Conservation (phyloP, 495 filamentous ascomycete species). For the Aspergillus bertholletiae region DNA sequence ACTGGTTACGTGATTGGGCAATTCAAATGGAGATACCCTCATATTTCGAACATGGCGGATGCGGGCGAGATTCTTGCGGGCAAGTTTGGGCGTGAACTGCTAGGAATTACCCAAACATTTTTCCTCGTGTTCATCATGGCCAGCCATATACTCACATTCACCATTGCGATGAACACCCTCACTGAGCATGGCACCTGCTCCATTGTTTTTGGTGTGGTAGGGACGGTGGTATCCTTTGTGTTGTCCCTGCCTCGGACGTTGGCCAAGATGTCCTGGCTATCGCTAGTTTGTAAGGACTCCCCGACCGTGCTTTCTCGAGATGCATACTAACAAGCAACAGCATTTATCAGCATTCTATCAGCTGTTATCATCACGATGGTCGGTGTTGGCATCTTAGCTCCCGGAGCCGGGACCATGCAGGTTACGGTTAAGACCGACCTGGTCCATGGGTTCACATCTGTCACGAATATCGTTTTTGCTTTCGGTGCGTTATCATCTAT, state of each 20-base stretch:
- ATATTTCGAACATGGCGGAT: conserved; percentile 70
- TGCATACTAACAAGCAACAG: conserved; percentile 5
- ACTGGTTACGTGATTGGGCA: conserved; percentile 74
- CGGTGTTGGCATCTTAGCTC: conserved; percentile 54
- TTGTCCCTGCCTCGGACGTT: conserved; percentile 63
- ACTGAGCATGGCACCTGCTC: conserved; percentile 63
- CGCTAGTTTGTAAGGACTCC: conserved; percentile 48
- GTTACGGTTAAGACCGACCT: conserved; percentile 28
- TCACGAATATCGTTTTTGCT: conserved; percentile 74
- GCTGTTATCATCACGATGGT: conserved; percentile 69
- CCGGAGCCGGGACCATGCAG: conserved; percentile 22
- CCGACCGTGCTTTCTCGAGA: background rate
- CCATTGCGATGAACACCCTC: conserved; percentile 65
- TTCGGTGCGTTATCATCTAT: conserved; percentile 30
- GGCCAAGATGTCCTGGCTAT: conserved; percentile 55
- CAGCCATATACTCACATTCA: conserved; percentile 70
- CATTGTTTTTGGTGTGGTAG: conserved; percentile 63
- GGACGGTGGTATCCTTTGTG: conserved; percentile 57
- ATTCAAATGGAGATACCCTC: conserved; percentile 48
- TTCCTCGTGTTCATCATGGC: conserved; percentile 69
- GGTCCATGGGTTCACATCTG: conserved; percentile 51
- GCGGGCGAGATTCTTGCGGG: conserved; percentile 66
- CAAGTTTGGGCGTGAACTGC: conserved; percentile 58
- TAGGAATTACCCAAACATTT: conserved; percentile 54
- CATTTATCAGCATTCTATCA: conserved; percentile 31